Percentiles rank a stretch among this genome's conserved stretches.
Conservation (phyloP, 2,329 filamentous ascomycete genomes). For the Karstenula rhodostoma region DNA sequence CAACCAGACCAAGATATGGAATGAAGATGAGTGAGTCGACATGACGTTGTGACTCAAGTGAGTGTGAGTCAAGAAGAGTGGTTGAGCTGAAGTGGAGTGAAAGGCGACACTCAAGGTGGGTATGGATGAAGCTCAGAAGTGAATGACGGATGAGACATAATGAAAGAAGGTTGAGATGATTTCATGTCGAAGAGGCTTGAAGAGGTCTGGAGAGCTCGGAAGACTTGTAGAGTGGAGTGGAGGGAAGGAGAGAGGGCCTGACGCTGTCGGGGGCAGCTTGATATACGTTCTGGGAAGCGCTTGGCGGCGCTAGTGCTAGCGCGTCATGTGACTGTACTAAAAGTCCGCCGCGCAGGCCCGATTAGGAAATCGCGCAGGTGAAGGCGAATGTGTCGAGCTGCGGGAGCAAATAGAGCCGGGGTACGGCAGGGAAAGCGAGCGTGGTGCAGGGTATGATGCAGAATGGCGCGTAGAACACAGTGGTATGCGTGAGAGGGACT, state of each 20-base stretch:
- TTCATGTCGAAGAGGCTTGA: conserved; percentile 1
- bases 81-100: not conserved
- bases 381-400: not conserved
- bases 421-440: not conserved
- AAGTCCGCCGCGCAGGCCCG: not conserved
- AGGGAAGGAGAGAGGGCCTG: not conserved
- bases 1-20: not conserved
- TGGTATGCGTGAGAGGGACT: not conserved
- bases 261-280: not conserved
- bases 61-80: not conserved
- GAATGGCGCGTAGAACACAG: not conserved
- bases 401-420: not conserved
- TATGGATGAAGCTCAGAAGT: not conserved
- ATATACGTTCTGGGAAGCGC: not conserved
- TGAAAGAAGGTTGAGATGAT: not conserved
- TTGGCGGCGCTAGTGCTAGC: not conserved
- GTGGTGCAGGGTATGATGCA: not conserved
- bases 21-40: not conserved
- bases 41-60: not conserved
- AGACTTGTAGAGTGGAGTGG: not conserved
- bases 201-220: not conserved
- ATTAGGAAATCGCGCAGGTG: not conserved
- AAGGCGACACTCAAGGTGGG: not conserved
- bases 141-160: not conserved
- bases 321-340: not conserved